phyloP scores from a whole-genome alignment of 2,329 filamentous ascomycete species.

The Colletotrichum viniferum region DNA sequence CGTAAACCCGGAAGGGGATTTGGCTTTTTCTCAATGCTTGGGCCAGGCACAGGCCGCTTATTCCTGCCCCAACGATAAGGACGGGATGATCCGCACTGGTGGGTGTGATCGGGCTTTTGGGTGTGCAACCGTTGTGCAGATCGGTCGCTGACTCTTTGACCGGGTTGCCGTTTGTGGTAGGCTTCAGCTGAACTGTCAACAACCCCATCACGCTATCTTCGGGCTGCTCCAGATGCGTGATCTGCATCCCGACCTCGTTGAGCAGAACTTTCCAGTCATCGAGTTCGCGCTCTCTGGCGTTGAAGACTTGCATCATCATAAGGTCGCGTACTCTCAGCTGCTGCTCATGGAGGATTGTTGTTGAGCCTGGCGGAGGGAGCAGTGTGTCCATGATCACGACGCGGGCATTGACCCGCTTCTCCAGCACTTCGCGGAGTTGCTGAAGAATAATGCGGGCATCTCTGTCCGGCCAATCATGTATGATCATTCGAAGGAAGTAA shows the following conservation, averaged over 20 bases:
- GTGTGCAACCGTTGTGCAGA: background rate
- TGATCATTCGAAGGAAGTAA: slow-evolving; percentile 56
- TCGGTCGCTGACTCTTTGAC: background rate
- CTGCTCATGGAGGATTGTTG: slow-evolving; percentile 17
- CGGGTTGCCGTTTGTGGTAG: background rate
- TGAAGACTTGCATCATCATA: slow-evolving; percentile 54
- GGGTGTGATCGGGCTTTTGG: background rate
- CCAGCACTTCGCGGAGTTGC: slow-evolving; percentile 44
- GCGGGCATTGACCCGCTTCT: background rate
- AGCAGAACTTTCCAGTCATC: slow-evolving; percentile 49
- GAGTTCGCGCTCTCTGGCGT: slow-evolving; percentile 48
- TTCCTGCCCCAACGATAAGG: slow-evolving; percentile 40
- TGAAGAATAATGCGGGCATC: slow-evolving; percentile 42
- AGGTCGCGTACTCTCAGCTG: slow-evolving; percentile 37
- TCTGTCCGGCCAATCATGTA: slow-evolving; percentile 59
- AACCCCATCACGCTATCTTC: background rate
- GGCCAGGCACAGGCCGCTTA: slow-evolving; percentile 40
- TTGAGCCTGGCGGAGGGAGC: slow-evolving; percentile 41
- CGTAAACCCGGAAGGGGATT: slow-evolving; percentile 53
- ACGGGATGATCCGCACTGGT: slow-evolving; percentile 22
- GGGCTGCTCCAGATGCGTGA: background rate
- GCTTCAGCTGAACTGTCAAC: background rate
- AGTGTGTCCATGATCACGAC: slow-evolving; percentile 25
- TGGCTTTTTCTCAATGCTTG: slow-evolving; percentile 33
- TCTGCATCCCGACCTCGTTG: slow-evolving; percentile 25